Conservation (phyloP, 2,329 filamentous ascomycete genomes). For the Leptographium wingfieldii region DNA sequence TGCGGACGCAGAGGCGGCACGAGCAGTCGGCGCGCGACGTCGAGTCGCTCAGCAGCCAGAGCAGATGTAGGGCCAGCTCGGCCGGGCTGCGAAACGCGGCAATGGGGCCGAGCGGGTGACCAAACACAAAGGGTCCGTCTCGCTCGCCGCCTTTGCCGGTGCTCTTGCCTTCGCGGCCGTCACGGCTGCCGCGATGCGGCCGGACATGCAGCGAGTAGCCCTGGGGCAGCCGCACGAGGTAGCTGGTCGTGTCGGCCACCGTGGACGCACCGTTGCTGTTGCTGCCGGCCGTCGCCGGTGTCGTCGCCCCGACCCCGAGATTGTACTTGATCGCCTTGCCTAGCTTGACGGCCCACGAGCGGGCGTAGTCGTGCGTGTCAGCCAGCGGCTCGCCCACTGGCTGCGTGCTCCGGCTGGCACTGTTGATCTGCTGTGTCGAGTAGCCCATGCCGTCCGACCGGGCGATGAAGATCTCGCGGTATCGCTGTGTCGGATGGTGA, state of each 20-base stretch:
- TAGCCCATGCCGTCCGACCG: conserved; percentile 13
- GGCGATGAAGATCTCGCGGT: conserved; percentile 10
- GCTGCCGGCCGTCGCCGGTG: no score
- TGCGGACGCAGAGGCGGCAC: conserved; percentile 31
- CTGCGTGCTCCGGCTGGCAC: conserved; percentile 11
- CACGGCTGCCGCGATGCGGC: neutral
- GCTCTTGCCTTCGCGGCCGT: neutral
- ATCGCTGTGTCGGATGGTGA: conserved; percentile 5
- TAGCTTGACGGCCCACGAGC: conserved; percentile 13
- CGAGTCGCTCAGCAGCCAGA: conserved; percentile 38
- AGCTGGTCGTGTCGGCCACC: conserved; percentile 4
- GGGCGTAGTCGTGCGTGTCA: conserved; percentile 9
- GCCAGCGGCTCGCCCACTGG: conserved; percentile 11
- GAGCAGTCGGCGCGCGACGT: conserved; percentile 36
- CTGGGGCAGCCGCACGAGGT: conserved; percentile 12
- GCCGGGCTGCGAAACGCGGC: conserved; percentile 35
- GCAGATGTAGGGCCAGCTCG: conserved; percentile 38
- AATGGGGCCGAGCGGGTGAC: conserved; percentile 11
- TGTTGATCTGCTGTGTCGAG: conserved; percentile 13
- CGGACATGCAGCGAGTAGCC: conserved; percentile 13
- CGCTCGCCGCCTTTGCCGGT: conserved; percentile 39
- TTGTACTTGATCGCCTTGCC: conserved; percentile 15
- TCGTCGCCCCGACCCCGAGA: conserved; percentile 5
- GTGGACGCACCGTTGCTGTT: neutral
- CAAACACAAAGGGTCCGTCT: conserved; percentile 29